Percentiles rank a stretch among this genome's conserved stretches.
Evolutionary conservation across 148 eudicot genomes (phyloP).

Genomic region (Chenopodium suecicum): DNA sequence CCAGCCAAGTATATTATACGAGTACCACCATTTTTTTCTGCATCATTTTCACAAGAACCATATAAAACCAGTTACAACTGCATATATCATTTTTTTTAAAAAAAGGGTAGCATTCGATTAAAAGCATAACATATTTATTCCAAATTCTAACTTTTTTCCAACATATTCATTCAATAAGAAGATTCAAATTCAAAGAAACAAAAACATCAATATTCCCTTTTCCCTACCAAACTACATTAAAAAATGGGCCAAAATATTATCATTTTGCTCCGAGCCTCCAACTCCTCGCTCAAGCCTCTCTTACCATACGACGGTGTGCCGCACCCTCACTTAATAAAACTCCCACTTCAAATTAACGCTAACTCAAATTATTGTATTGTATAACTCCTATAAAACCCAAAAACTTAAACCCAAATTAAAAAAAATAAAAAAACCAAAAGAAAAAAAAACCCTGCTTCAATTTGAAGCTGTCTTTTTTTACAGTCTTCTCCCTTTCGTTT

Average conservation of each 20-base stretch:
- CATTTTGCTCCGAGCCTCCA: no score
- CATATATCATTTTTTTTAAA: no score
- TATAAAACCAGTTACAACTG: no score
- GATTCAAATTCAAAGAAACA: background rate
- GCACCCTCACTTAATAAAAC: no score
- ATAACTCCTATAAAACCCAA: background rate
- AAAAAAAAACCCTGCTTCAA: conserved; percentile 49
- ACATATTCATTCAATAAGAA: conserved; percentile 1
- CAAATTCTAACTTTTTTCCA: background rate
- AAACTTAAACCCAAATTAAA: background rate
- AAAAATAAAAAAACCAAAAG: no score
- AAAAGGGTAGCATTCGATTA: background rate
- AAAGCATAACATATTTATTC: background rate
- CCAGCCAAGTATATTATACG: no score
- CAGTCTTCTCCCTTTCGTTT: background rate
- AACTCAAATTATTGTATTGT: conserved; percentile 12
- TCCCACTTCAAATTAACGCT: conserved; percentile 22
- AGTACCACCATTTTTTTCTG: no score
- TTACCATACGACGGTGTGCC: background rate
- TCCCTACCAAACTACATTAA: background rate
- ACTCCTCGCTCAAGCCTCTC: background rate
- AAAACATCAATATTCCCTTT: background rate
- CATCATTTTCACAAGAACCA: no score
- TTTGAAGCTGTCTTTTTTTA: conserved; percentile 58
- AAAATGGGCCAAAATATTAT: background rate